phyloP scores from a whole-genome alignment of 129 eudicot species.

The Gnaphalium uliginosum region DNA sequence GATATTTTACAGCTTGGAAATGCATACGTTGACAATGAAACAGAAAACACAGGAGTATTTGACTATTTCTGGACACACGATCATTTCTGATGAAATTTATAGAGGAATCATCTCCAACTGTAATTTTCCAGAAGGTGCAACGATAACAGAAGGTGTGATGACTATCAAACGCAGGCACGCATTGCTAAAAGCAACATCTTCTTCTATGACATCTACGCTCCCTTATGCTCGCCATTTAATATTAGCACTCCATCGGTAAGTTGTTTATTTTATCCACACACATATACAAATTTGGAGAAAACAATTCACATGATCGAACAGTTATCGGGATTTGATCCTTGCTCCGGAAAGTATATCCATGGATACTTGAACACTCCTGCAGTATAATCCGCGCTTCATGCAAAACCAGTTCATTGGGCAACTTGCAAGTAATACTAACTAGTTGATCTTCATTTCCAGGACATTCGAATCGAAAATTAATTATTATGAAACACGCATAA shows the following conservation, averaged over 20 bases:
- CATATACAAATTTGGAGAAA: background rate
- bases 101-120: slow-evolving; percentile 46
- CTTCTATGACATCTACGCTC: slow-evolving; percentile 55
- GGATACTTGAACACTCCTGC: slow-evolving; percentile 52
- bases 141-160: slow-evolving; percentile 33
- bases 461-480: background rate
- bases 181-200: slow-evolving; percentile 34
- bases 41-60: slow-evolving; percentile 32
- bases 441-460: background rate
- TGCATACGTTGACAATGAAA: slow-evolving; percentile 43
- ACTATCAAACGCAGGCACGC: slow-evolving; percentile 17
- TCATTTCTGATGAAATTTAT: slow-evolving; percentile 55
- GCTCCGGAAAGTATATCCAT: slow-evolving; percentile 43
- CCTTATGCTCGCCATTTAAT: slow-evolving; percentile 41
- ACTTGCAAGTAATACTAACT: slow-evolving; percentile 50
- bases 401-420: slow-evolving; percentile 49
- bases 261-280: background rate
- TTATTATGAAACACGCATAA: background rate
- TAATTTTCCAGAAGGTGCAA: slow-evolving; percentile 41
- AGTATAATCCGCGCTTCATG: slow-evolving; percentile 56
- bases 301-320: slow-evolving; percentile 23
- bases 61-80: slow-evolving; percentile 56
- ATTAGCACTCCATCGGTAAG: slow-evolving; percentile 45
- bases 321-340: slow-evolving; percentile 62
- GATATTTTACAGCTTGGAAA: slow-evolving; percentile 53